Evolutionary conservation across 1,284 basidiomycete genomes (phyloP).

Genomic region (Cutaneotrichosporon daszewskae): DNA sequence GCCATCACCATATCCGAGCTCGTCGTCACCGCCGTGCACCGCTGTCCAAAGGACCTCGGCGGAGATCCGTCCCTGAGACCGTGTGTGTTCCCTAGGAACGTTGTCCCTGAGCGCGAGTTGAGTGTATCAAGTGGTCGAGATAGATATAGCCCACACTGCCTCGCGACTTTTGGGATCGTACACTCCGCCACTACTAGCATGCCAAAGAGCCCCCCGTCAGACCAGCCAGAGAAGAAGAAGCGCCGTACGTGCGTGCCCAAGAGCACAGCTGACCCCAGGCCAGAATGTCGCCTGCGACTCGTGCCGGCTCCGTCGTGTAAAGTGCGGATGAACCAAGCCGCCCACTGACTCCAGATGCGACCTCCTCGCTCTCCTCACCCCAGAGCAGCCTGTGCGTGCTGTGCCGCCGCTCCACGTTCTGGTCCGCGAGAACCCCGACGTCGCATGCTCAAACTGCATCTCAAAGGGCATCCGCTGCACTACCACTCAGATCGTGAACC

Average conservation of each 20-base stretch:
- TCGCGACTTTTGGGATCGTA: too few relatives aligned
- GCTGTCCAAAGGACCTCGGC: too few relatives aligned
- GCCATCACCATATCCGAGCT: too few relatives aligned
- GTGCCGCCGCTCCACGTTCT: slow-evolving; percentile 15
- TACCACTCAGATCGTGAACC: slow-evolving; percentile 34
- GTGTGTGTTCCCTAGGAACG: too few relatives aligned
- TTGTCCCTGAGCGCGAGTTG: too few relatives aligned
- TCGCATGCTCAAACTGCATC: slow-evolving; percentile 32
- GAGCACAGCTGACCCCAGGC: slow-evolving; percentile 19
- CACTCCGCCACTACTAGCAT: too few relatives aligned
- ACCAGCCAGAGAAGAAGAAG: slow-evolving; percentile 24
- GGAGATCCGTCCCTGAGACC: too few relatives aligned
- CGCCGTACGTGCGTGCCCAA: too few relatives aligned
- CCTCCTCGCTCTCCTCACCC: slow-evolving; percentile 26
- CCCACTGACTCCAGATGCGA: slow-evolving; percentile 15
- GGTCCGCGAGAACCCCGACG: slow-evolving; percentile 28
- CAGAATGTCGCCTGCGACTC: slow-evolving; percentile 40
- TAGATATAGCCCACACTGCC: too few relatives aligned
- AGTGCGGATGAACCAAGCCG: slow-evolving; percentile 19
- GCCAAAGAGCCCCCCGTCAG: too few relatives aligned
- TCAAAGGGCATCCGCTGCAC: slow-evolving; percentile 37
- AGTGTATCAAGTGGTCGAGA: too few relatives aligned
- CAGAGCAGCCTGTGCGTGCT: slow-evolving; percentile 5
- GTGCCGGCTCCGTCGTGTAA: slow-evolving; percentile 36
- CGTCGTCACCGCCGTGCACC: too few relatives aligned